Percentiles rank a stretch among this genome's conserved stretches.
These are phyloP conservation scores for Panicum virgatum DNA, from an alignment of 202 grass and related monocot species.

Conservation along the genomic window DNA sequence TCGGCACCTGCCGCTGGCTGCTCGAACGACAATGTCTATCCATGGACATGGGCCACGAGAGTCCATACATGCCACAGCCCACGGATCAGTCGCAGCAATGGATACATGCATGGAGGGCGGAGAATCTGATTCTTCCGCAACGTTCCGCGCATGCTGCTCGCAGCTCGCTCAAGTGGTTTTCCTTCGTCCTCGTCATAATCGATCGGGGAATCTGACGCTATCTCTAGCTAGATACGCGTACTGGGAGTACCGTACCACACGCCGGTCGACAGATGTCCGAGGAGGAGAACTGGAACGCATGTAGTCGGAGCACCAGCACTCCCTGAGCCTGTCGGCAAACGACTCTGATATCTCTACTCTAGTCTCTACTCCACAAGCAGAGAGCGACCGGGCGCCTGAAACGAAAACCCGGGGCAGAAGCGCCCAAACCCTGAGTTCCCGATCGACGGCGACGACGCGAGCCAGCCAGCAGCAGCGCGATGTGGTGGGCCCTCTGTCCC, in stretches of 20 bases:
- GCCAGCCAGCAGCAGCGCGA: not conserved
- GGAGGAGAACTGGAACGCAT: not conserved
- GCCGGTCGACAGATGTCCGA: slow-evolving; percentile 13
- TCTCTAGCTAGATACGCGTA: too few species aligned
- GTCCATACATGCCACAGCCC: not conserved
- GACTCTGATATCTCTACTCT: not conserved
- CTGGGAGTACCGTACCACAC: not conserved
- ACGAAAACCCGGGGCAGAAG: not conserved
- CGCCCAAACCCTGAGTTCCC: not conserved
- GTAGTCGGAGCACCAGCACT: too few species aligned
- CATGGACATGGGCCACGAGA: not conserved
- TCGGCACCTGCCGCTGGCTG: not conserved
- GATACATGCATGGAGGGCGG: not conserved
- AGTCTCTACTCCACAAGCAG: not conserved
- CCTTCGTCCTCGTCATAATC: not conserved
- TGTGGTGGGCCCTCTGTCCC: too few species aligned
- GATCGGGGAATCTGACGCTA: not conserved
- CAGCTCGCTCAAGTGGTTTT: too few species aligned
- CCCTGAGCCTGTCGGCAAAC: not conserved
- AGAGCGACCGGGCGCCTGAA: not conserved
- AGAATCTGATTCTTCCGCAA: not conserved
- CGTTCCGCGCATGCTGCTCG: not conserved
- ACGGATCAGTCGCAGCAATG: not conserved
- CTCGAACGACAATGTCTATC: not conserved
- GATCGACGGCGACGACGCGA: not conserved